These are phyloP conservation scores for Spiraea crenata DNA, from an alignment of 331 rosid species.

Conservation along the genomic window DNA sequence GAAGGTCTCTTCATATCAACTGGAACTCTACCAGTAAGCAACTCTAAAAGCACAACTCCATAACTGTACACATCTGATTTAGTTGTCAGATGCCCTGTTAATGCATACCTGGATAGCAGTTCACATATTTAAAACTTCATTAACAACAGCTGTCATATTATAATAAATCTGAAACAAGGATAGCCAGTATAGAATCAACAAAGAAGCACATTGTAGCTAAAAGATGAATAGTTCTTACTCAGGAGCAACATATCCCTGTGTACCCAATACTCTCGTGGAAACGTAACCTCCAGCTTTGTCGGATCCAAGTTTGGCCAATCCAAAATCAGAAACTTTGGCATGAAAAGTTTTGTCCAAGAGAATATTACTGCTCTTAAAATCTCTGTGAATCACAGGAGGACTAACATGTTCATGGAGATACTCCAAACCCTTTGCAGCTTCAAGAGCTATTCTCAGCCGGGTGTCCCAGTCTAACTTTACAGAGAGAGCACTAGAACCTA, in stretches of 20 bases:
- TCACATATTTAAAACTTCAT: neutral
- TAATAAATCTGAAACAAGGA: neutral
- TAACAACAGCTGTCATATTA: neutral
- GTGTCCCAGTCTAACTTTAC: constrained; percentile 80
- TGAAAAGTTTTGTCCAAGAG: constrained; percentile 73
- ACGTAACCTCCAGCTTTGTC: constrained; percentile 90
- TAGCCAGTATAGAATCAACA: neutral
- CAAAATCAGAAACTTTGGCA: constrained; percentile 96
- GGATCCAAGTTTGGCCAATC: constrained; percentile 89
- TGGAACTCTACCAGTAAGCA: constrained; percentile 89
- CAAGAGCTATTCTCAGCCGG: constrained; percentile 81
- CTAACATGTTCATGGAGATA: constrained; percentile 88
- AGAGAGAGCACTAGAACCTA: constrained; percentile 51
- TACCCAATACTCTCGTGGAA: constrained; percentile 91
- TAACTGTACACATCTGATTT: constrained; percentile 93
- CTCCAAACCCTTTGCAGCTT: constrained; percentile 95
- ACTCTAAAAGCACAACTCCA: constrained; percentile 90
- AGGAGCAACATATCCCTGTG: constrained; percentile 92
- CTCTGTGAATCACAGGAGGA: constrained; percentile 94
- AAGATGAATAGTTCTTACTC: constrained; percentile 54
- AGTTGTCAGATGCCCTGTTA: constrained; percentile 93
- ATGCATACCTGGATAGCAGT: constrained; percentile 75
- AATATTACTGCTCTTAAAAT: constrained; percentile 95
- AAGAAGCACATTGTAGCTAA: constrained; percentile 8
- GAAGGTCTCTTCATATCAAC: constrained; percentile 89